phyloP scores from a whole-genome alignment of 2,329 filamentous ascomycete genomes.

The Elsinoe fawcettii region DNA sequence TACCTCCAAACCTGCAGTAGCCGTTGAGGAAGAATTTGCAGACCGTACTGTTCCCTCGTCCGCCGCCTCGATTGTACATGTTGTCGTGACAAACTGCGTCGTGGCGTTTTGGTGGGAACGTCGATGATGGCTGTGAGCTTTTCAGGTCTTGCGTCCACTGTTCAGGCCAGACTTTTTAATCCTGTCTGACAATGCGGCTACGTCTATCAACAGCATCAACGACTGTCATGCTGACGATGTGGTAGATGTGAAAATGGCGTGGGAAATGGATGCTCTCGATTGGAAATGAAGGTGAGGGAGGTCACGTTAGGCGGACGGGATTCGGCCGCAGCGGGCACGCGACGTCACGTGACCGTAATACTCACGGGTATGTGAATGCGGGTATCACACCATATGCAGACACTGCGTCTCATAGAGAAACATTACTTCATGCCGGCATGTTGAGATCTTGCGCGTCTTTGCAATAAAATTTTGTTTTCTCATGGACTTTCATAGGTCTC shows the following conservation, averaged over 20 bases:
- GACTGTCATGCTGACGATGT: not conserved
- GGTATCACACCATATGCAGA: too few species aligned
- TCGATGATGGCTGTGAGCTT: not conserved
- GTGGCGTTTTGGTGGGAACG: not conserved
- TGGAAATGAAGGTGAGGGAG: too few species aligned
- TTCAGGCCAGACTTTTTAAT: not conserved
- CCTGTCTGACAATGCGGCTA: not conserved
- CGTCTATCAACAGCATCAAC: not conserved
- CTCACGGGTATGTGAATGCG: too few species aligned
- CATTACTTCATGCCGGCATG: too few species aligned
- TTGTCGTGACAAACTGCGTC: not conserved
- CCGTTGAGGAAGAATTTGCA: slow-evolving; percentile 61
- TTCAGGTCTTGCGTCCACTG: not conserved
- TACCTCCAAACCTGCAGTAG: slow-evolving; percentile 58
- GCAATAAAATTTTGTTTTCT: too few species aligned
- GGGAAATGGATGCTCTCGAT: too few species aligned
- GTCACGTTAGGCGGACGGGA: too few species aligned
- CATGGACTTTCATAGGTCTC: too few species aligned
- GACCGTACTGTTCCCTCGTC: slow-evolving; percentile 27
- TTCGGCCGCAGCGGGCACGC: too few species aligned
- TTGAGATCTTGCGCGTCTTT: too few species aligned
- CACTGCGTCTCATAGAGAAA: too few species aligned
- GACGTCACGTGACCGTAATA: too few species aligned
- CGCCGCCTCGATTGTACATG: slow-evolving; percentile 16
- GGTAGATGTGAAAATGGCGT: not conserved